A percentile compares a stretch with the other conserved stretches of the same genome.
These are phyloP conservation scores for Sporothrix luriei DNA, from an alignment of 2,329 filamentous ascomycete species.

Conservation along the genomic window DNA sequence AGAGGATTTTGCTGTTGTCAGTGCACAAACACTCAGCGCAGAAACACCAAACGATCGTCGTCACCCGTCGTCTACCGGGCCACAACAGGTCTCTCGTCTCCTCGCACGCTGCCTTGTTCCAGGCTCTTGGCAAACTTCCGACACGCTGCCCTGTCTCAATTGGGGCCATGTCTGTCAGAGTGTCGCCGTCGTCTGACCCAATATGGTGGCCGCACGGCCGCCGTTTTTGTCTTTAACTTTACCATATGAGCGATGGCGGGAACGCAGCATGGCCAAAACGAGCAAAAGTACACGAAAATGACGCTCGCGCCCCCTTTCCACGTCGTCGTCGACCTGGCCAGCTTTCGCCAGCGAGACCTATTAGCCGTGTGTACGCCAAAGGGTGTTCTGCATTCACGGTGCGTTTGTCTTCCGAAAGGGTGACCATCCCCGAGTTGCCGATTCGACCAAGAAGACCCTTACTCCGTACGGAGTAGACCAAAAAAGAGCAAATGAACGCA, in stretches of 20 bases:
- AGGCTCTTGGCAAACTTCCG: background rate
- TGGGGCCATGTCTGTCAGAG: slow-evolving; percentile 11
- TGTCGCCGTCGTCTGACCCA: slow-evolving; percentile 11
- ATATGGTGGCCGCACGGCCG: slow-evolving; percentile 7
- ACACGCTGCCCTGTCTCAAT: slow-evolving; percentile 13
- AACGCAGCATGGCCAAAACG: background rate
- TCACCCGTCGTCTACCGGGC: background rate
- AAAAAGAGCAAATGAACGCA: background rate
- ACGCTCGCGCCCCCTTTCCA: slow-evolving; percentile 12
- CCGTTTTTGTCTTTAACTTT: background rate
- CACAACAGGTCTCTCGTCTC: slow-evolving; percentile 26
- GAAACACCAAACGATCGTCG: slow-evolving; percentile 3
- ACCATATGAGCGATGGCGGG: background rate
- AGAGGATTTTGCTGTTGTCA: background rate
- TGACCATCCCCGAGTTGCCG: background rate
- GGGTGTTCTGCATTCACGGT: slow-evolving; percentile 9
- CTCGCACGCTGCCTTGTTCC: background rate
- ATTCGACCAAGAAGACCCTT: background rate
- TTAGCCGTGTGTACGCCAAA: background rate
- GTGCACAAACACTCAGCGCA: slow-evolving; percentile 19
- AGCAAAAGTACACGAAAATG: background rate
- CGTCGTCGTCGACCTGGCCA: slow-evolving; percentile 2
- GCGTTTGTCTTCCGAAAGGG: background rate
- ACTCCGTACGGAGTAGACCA: too few relatives aligned
- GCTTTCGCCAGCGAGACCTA: background rate